A percentile compares a stretch with the other conserved stretches of the same genome.
These are phyloP conservation scores for Didymella lethalis DNA, from an alignment of 2,329 filamentous ascomycete genomes.

Conservation along the genomic window DNA sequence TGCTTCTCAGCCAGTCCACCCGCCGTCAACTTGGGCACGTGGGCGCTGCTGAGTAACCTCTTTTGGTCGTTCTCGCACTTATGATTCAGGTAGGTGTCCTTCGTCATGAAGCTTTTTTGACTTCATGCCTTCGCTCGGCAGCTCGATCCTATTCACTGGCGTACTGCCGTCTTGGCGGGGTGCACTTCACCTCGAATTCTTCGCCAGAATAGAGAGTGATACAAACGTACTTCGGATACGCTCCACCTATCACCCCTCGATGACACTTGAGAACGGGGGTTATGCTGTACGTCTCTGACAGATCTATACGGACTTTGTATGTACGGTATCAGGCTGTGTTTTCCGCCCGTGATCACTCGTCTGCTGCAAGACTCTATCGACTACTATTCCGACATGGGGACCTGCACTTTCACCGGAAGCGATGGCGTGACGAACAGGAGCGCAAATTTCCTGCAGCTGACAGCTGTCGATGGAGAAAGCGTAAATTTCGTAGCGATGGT, in stretches of 20 bases:
- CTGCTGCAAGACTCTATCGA: constrained; percentile 4
- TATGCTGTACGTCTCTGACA: neutral
- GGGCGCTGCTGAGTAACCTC: neutral
- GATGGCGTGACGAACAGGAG: neutral
- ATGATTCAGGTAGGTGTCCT: neutral
- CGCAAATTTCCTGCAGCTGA: neutral
- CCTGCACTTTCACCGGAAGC: neutral
- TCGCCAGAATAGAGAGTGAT: neutral
- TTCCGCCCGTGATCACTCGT: neutral
- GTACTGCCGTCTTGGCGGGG: neutral
- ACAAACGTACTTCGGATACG: neutral
- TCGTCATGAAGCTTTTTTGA: neutral
- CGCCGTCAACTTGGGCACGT: neutral
- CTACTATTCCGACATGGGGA: neutral
- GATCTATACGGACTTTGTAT: neutral
- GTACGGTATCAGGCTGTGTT: neutral
- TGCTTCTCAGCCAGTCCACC: neutral
- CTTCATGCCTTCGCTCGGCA: constrained; percentile 1
- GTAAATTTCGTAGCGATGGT: neutral
- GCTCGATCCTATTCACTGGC: neutral
- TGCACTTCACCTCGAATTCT: neutral
- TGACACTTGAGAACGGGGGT: neutral
- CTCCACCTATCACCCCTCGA: neutral
- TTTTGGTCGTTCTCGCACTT: neutral
- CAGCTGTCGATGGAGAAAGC: neutral